Base-by-base conservation (phyloP, 2,329 filamentous ascomycete genomes). In the Aspergillus persii region DNA sequence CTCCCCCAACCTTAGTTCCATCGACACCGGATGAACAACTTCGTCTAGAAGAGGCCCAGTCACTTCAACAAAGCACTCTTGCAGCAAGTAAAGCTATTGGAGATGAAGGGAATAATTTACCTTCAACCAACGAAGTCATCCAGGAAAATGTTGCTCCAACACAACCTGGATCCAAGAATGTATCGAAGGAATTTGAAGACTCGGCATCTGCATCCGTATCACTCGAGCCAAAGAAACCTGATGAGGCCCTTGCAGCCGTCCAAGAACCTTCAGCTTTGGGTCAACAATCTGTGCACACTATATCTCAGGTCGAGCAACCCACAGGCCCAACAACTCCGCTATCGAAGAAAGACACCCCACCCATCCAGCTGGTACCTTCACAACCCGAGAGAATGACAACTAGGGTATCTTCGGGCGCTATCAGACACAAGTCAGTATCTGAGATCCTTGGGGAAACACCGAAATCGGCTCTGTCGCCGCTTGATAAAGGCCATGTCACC, bases 351-450 rank as follows among this genome's bases (percentile, higher is more conserved):
- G 63, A 57, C 12, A 66, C 66, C 3, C 63, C 68, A 8, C 51
- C 66, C 7, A 60, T 59, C 6, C 65, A 66, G 39, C 62, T 63
- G 56, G 75, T 31, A 65, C 75, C 58, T 56, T 67, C 79, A 30
- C 71, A 76, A 48, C 68, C 76, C 4, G 82, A 83, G 65, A 82
- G 87, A 31, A 89, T 89, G 77, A 88, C 86, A 9, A 91, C 88
- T 1, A 78, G 88, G 65, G 86, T 90, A 26, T 86, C 87, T 3
- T 90, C 89, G 8, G 89, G 88, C 47, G 85, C 87, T 2, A 86
- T 91, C 66, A 82, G 85, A 61, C 86, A 89, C 54, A 91, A 90
- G 69, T 90, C 88, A 4, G 87, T 90, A 4, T 88, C 86, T 18
- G 89, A 91, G 71, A 89, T 91, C 47, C 79, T 91, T 5, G 87